Evolutionary conservation across 768 basidiomycete species (phyloP).

Genomic region (Rhizopogon vinicolor): DNA sequence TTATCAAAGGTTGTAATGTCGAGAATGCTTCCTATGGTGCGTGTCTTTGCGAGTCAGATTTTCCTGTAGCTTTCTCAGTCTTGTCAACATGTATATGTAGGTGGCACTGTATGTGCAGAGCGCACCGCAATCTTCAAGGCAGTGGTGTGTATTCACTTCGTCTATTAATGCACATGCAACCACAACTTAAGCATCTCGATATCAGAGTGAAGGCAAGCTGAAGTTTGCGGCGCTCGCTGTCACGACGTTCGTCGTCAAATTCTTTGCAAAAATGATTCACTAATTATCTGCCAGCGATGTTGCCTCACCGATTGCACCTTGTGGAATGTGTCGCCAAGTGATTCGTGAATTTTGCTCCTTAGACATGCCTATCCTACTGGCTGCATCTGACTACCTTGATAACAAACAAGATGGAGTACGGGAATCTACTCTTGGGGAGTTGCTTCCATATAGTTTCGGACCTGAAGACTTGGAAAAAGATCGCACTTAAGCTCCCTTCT

Average conservation of each 20-base stretch:
- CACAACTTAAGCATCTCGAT: not conserved
- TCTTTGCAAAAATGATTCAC: not conserved
- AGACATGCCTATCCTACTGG: conserved; percentile 67
- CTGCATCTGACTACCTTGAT: conserved; percentile 56
- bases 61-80: not conserved
- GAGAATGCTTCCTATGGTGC: conserved; percentile 95
- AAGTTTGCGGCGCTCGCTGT: conserved; percentile 76
- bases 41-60: conserved; percentile 10
- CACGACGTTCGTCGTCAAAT: conserved; percentile 52
- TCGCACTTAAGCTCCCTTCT: not conserved
- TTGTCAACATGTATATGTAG: conserved; percentile 39
- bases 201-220: conserved; percentile 73
- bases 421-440: conserved; percentile 63
- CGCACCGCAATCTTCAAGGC: conserved; percentile 95
- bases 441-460: conserved; percentile 86
- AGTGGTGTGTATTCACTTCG: conserved; percentile 49
- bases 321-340: conserved; percentile 92
- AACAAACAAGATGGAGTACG: conserved; percentile 37
- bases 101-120: conserved; percentile 91
- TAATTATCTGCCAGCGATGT: conserved; percentile 53
- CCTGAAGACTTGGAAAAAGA: conserved; percentile 65
- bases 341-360: conserved; percentile 80
- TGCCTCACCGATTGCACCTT: conserved; percentile 65
- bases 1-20: conserved; percentile 86
- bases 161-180: not conserved